A percentile compares a stretch with the other conserved stretches of the same genome.
These are phyloP conservation scores for Suillus paluster DNA, from an alignment of 768 basidiomycete genomes.

Conservation along the genomic window DNA sequence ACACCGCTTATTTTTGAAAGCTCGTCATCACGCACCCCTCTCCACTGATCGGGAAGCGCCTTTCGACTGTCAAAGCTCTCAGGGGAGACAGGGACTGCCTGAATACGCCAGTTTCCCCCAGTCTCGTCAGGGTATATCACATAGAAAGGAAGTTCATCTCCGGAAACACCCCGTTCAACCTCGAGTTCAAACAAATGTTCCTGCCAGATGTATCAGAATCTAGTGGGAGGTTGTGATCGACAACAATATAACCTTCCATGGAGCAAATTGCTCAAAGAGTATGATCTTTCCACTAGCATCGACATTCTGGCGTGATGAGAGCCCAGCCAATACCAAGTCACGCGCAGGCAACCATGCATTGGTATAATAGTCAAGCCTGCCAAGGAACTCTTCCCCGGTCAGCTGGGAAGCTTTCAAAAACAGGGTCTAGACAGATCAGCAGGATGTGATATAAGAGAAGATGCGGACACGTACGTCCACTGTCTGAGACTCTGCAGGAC, in stretches of 20 bases:
- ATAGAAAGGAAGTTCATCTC: slow-evolving; percentile 69
- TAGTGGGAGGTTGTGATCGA: background rate
- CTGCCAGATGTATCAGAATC: slow-evolving; percentile 40
- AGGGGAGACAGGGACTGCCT: slow-evolving; percentile 83
- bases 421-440: slow-evolving; percentile 49
- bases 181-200: slow-evolving; percentile 94
- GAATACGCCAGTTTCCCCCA: slow-evolving; percentile 81
- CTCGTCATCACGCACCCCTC: slow-evolving; percentile 86
- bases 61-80: slow-evolving; percentile 92
- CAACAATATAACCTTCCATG: slow-evolving; percentile 75
- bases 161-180: slow-evolving; percentile 49
- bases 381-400: slow-evolving; percentile 85
- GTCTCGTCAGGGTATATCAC: slow-evolving; percentile 89
- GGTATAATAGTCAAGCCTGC: slow-evolving; percentile 78
- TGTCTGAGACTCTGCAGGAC: slow-evolving; percentile 57
- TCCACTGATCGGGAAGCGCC: slow-evolving; percentile 91
- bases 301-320: slow-evolving; percentile 56
- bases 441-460: slow-evolving; percentile 13
- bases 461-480: slow-evolving; percentile 66
- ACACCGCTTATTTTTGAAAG: slow-evolving; percentile 77
- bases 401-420: slow-evolving; percentile 83
- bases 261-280: slow-evolving; percentile 76
- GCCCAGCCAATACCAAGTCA: slow-evolving; percentile 69
- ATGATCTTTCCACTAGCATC: slow-evolving; percentile 81
- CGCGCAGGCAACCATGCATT: slow-evolving; percentile 94